Conservation (phyloP, 2,329 filamentous ascomycete genomes). For the Pleoardoris graminearum region DNA sequence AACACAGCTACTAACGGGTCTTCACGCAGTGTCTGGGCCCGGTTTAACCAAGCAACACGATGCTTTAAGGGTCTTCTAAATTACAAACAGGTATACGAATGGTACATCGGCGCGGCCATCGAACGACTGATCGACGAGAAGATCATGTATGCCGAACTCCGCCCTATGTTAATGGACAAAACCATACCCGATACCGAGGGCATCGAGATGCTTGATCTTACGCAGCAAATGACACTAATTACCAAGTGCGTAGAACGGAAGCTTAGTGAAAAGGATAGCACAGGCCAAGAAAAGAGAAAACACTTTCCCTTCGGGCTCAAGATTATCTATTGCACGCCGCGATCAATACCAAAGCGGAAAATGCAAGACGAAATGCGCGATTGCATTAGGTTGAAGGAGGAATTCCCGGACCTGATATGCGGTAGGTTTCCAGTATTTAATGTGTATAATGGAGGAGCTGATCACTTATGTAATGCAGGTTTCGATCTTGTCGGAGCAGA, state of each 20-base stretch:
- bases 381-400: constrained; percentile 63
- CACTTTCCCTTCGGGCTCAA: constrained; percentile 67
- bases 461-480: constrained; percentile 48
- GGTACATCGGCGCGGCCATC: constrained; percentile 64
- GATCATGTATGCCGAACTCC: constrained; percentile 72
- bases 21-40: constrained; percentile 53
- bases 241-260: constrained; percentile 52
- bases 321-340: constrained; percentile 71
- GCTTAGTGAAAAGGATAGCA: constrained; percentile 39
- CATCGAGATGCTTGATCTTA: constrained; percentile 55
- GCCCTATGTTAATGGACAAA: constrained; percentile 71
- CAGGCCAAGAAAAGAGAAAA: constrained; percentile 25
- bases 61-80: constrained; percentile 75
- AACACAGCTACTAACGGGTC: background rate
- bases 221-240: constrained; percentile 58
- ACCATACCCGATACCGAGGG: constrained; percentile 64
- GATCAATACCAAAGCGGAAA: constrained; percentile 57
- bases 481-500: constrained; percentile 72
- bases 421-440: constrained; percentile 49
- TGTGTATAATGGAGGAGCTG: background rate
- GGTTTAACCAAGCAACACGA: constrained; percentile 70
- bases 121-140: constrained; percentile 65
- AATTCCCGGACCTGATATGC: constrained; percentile 64
- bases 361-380: constrained; percentile 61
- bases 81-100: constrained; percentile 64